Evolutionary conservation across 2,329 filamentous ascomycete species (phyloP).

Genomic region (Calonectria ilicicola): DNA sequence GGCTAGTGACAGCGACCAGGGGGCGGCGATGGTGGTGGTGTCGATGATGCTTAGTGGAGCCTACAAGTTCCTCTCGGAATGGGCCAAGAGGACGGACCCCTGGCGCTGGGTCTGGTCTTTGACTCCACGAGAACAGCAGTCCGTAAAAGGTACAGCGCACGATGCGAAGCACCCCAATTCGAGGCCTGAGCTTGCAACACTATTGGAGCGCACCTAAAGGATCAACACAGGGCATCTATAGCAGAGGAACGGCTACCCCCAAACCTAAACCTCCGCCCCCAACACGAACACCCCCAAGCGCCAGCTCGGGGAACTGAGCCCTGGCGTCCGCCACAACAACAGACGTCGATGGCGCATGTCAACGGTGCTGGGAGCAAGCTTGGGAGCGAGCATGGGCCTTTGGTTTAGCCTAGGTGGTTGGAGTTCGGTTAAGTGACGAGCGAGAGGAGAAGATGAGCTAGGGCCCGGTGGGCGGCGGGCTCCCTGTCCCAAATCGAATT

Average conservation of each 20-base stretch:
- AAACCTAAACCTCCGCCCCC: slow-evolving; percentile 34
- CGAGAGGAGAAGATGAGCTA: slow-evolving; percentile 25
- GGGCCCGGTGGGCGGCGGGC: slow-evolving; percentile 23
- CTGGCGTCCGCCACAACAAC: slow-evolving; percentile 29
- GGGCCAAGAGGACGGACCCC: slow-evolving; percentile 19
- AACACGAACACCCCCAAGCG: slow-evolving; percentile 38
- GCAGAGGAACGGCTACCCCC: slow-evolving; percentile 29
- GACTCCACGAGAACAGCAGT: slow-evolving; percentile 18
- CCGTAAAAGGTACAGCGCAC: slow-evolving; percentile 13
- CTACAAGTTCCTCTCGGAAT: slow-evolving; percentile 34
- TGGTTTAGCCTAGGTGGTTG: slow-evolving; percentile 3
- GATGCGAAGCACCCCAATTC: slow-evolving; percentile 17
- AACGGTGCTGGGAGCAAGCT: background rate
- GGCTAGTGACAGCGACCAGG: slow-evolving; percentile 46
- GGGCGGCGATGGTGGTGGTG: slow-evolving; percentile 45
- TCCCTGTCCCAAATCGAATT: slow-evolving; percentile 38
- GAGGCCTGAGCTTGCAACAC: slow-evolving; percentile 32
- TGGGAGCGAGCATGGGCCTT: slow-evolving; percentile 13
- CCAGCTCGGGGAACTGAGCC: slow-evolving; percentile 39
- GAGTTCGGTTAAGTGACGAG: slow-evolving; percentile 29
- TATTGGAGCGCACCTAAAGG: slow-evolving; percentile 37
- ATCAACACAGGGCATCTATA: slow-evolving; percentile 20
- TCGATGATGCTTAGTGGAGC: slow-evolving; percentile 44
- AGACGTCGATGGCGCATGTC: slow-evolving; percentile 6
- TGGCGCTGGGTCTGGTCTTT: slow-evolving; percentile 32